Evolutionary conservation across 23 red algal species (phyloP).

Genomic region (Gracilariopsis chorda): DNA sequence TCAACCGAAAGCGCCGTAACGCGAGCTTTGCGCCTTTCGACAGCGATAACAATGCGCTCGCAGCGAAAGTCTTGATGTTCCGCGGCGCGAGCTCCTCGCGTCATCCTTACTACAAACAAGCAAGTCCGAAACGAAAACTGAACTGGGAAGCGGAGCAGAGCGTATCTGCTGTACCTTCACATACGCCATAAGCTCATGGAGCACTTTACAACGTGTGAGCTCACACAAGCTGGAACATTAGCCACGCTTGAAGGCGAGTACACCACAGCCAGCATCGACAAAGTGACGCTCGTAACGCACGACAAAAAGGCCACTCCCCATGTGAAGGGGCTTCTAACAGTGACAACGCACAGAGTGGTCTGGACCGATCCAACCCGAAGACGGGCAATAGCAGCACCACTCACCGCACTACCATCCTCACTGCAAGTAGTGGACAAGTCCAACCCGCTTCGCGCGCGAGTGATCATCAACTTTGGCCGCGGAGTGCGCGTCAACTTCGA

Average conservation of each 20-base stretch:
- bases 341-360: slow-evolving; percentile 67
- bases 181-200: no score
- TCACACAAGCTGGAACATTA: slow-evolving; percentile 34
- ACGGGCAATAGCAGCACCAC: not conserved
- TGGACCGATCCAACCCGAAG: slow-evolving; percentile 28
- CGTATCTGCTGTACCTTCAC: no score
- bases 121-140: no score
- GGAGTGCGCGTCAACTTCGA: slow-evolving; percentile 37
- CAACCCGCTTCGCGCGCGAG: not conserved
- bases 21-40: no score
- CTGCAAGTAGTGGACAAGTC: slow-evolving; percentile 28
- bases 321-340: slow-evolving; percentile 20
- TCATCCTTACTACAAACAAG: no score
- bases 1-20: no score
- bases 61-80: no score
- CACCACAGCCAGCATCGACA: slow-evolving; percentile 11
- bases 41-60: no score
- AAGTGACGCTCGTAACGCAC: slow-evolving; percentile 32
- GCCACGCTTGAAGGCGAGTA: slow-evolving; percentile 8
- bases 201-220: slow-evolving; percentile 21
- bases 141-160: no score
- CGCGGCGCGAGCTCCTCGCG: no score
- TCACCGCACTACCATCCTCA: not conserved
- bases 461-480: not conserved
- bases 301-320: slow-evolving; percentile 44